Percentiles rank a stretch among this genome's conserved stretches.
phyloP scores from a whole-genome alignment of 441 rosid species.

The Jatropha podagrica region DNA sequence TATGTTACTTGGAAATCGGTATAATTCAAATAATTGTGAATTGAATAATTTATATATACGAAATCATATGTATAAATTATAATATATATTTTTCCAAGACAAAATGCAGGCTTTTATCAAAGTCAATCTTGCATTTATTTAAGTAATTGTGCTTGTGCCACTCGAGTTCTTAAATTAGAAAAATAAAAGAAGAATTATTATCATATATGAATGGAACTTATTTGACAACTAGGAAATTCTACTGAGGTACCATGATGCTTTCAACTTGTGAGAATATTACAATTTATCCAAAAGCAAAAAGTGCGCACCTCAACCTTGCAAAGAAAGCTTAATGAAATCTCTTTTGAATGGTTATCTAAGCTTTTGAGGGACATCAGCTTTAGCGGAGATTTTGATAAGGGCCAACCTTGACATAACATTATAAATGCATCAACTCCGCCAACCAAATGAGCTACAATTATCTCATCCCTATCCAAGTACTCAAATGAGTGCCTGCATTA shows the following conservation, averaged over 20 bases:
- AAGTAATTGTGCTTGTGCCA: no score
- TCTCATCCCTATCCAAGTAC: slow-evolving; percentile 73
- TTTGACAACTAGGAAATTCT: not conserved
- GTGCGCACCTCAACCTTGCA: slow-evolving; percentile 68
- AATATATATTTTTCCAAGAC: no score
- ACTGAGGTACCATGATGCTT: not conserved
- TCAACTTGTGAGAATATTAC: not conserved
- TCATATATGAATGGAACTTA: no score
- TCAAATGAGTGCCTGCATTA: slow-evolving; percentile 65
- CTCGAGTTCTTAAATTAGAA: no score
- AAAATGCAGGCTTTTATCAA: no score
- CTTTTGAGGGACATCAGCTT: slow-evolving; percentile 61
- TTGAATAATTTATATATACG: no score
- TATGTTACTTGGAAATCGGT: not conserved
- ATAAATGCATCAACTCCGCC: slow-evolving; percentile 67
- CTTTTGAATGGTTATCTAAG: slow-evolving; percentile 48
- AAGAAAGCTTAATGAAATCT: slow-evolving; percentile 55
- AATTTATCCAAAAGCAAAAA: not conserved
- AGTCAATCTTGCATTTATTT: no score
- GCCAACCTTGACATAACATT: slow-evolving; percentile 78
- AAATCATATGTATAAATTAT: no score
- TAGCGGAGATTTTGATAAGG: slow-evolving; percentile 55
- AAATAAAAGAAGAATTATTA: no score
- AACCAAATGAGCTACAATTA: slow-evolving; percentile 58
- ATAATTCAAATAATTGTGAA: not conserved